These are phyloP conservation scores for Astrocystis sublimbata DNA, from an alignment of 495 filamentous ascomycete genomes.

Conservation along the genomic window DNA sequence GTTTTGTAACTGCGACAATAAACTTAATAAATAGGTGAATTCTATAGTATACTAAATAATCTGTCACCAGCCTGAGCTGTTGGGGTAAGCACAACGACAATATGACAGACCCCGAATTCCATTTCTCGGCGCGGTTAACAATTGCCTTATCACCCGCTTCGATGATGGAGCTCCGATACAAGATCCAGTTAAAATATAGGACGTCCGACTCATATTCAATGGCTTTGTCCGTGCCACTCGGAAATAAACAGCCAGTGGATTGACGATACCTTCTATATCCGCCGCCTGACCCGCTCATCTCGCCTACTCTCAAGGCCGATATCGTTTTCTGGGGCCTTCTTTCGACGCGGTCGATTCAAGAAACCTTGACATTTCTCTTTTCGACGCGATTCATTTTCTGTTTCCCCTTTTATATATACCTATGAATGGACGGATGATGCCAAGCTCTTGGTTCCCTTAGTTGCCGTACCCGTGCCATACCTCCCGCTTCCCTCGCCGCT, in stretches of 20 bases:
- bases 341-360: background rate
- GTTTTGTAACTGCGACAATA: too few species aligned
- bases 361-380: background rate
- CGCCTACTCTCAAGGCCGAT: slow-evolving; percentile 7
- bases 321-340: background rate
- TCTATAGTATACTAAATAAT: too few species aligned
- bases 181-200: too few species aligned
- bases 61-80: background rate
- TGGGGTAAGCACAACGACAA: slow-evolving; percentile 1
- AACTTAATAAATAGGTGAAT: too few species aligned
- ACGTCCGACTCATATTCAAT: too few species aligned
- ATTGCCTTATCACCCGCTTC: background rate
- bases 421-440: background rate
- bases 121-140: background rate
- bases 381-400: background rate
- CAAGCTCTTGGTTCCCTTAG: background rate
- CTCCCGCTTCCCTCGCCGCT: too few species aligned
- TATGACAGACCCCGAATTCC: background rate
- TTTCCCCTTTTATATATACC: background rate
- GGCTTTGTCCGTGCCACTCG: background rate
- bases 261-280: slow-evolving; percentile 1
- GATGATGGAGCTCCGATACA: slow-evolving; percentile 5
- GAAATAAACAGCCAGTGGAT: slow-evolving; percentile 11
- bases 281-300: slow-evolving; percentile 10
- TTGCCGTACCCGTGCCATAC: background rate